Conservation (phyloP, 2,329 filamentous ascomycete genomes). For the Colletotrichum musae region DNA sequence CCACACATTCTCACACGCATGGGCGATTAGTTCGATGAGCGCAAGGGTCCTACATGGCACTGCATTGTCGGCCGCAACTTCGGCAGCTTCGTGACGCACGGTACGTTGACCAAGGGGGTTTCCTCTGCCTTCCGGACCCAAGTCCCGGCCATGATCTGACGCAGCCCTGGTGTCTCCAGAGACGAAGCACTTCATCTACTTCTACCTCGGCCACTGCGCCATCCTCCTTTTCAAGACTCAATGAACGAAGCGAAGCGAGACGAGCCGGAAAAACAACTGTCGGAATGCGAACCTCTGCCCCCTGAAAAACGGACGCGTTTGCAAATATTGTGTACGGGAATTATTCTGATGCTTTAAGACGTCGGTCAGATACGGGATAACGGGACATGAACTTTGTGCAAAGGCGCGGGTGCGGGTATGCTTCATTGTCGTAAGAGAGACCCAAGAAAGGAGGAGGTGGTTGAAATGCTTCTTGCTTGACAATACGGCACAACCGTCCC, state of each 20-base stretch:
- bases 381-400: constrained; percentile 34
- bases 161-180: constrained; percentile 67
- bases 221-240: constrained; percentile 99
- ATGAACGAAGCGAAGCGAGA: constrained; percentile 61
- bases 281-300: constrained; percentile 10
- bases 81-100: constrained; percentile 98
- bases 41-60: constrained; percentile 99
- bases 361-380: constrained; percentile 30
- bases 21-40: constrained; percentile 84
- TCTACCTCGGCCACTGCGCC: constrained; percentile 98
- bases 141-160: background rate
- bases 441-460: background rate
- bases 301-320: constrained; percentile 16
- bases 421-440: constrained; percentile 7
- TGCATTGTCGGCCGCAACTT: constrained; percentile 99
- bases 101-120: constrained; percentile 64
- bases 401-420: constrained; percentile 21
- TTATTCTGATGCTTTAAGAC: constrained; percentile 1
- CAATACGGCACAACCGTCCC: constrained; percentile 17
- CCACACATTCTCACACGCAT: constrained; percentile 19
- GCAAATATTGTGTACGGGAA: constrained; percentile 28
- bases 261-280: constrained; percentile 19
- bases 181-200: constrained; percentile 99
- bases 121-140: background rate
- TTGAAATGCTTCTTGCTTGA: constrained; percentile 13